Evolutionary conservation across 2,329 filamentous ascomycete genomes (phyloP).

Genomic region (Paramyrothecium roridum): DNA sequence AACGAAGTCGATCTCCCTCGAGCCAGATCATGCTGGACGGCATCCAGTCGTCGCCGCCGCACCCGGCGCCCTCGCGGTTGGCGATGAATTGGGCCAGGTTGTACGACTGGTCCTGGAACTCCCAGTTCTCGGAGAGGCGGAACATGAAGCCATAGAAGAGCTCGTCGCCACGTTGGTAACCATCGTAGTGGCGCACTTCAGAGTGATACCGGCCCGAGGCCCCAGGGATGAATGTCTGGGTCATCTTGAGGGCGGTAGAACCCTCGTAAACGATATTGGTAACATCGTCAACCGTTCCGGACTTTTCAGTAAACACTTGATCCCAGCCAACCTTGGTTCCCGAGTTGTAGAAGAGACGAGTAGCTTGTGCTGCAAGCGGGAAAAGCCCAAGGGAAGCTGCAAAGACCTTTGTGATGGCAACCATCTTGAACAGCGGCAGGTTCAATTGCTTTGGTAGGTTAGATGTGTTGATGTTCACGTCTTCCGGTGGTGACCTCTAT

Average conservation of each 20-base stretch:
- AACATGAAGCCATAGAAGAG: conserved; percentile 50
- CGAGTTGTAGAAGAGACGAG: conserved; percentile 36
- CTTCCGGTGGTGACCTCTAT: no score
- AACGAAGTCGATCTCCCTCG: conserved; percentile 35
- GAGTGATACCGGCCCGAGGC: conserved; percentile 46
- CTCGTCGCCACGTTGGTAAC: conserved; percentile 40
- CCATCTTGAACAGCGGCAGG: neutral
- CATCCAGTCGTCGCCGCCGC: conserved; percentile 42
- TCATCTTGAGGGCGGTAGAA: conserved; percentile 39
- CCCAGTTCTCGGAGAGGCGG: conserved; percentile 42
- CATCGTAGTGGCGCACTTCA: conserved; percentile 39
- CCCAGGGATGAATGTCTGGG: conserved; percentile 36
- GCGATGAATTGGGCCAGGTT: conserved; percentile 51
- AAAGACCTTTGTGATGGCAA: neutral
- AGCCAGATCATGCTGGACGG: conserved; percentile 46
- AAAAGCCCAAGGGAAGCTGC: conserved; percentile 15
- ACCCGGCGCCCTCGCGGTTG: conserved; percentile 38
- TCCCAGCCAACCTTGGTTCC: conserved; percentile 39
- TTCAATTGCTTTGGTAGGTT: no score
- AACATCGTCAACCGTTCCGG: conserved; percentile 37
- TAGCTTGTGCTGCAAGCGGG: conserved; percentile 21
- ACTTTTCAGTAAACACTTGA: conserved; percentile 31
- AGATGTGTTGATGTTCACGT: no score
- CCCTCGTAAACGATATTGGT: conserved; percentile 36
- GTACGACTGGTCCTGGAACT: conserved; percentile 41